phyloP scores from a whole-genome alignment of 768 basidiomycete genomes.

The Russula abietina region DNA sequence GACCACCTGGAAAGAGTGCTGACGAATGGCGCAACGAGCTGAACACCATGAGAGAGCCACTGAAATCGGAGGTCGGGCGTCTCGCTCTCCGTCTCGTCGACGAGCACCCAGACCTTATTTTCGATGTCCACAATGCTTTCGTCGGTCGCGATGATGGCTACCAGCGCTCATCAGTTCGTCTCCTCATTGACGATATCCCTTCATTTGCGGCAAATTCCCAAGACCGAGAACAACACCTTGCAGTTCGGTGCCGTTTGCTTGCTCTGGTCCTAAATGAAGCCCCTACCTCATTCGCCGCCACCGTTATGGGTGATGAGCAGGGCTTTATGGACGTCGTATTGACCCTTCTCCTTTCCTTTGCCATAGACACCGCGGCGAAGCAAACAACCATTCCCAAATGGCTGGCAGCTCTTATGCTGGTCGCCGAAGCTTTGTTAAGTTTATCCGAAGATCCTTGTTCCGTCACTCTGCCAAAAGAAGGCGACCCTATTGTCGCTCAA shows the following conservation, averaged over 20 bases:
- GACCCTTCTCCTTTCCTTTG: slow-evolving; percentile 56
- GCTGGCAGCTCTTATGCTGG: slow-evolving; percentile 80
- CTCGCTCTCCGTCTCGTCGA: slow-evolving; percentile 78
- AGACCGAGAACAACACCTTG: slow-evolving; percentile 70
- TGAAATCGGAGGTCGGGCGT: slow-evolving; percentile 58
- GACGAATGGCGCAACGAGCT: slow-evolving; percentile 65
- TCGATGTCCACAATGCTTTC: slow-evolving; percentile 82
- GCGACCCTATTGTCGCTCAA: slow-evolving; percentile 50
- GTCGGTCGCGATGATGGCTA: slow-evolving; percentile 54
- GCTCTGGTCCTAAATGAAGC: slow-evolving; percentile 78
- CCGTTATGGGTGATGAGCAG: slow-evolving; percentile 43
- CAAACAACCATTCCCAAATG: slow-evolving; percentile 67
- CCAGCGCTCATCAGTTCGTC: slow-evolving; percentile 59
- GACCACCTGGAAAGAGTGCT: slow-evolving; percentile 39
- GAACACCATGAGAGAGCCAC: slow-evolving; percentile 55
- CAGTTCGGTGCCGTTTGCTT: slow-evolving; percentile 78
- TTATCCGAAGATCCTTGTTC: slow-evolving; percentile 65
- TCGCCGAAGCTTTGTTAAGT: slow-evolving; percentile 77
- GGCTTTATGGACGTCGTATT: slow-evolving; percentile 63
- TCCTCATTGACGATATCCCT: slow-evolving; percentile 74
- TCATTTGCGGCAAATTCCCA: slow-evolving; percentile 58
- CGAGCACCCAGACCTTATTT: slow-evolving; percentile 80
- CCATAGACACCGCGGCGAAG: slow-evolving; percentile 44
- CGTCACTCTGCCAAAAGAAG: slow-evolving; percentile 64
- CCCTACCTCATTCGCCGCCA: slow-evolving; percentile 47